Base-by-base conservation (phyloP, 2,329 filamentous ascomycete genomes). In the Scedosporium aurantiacum region DNA sequence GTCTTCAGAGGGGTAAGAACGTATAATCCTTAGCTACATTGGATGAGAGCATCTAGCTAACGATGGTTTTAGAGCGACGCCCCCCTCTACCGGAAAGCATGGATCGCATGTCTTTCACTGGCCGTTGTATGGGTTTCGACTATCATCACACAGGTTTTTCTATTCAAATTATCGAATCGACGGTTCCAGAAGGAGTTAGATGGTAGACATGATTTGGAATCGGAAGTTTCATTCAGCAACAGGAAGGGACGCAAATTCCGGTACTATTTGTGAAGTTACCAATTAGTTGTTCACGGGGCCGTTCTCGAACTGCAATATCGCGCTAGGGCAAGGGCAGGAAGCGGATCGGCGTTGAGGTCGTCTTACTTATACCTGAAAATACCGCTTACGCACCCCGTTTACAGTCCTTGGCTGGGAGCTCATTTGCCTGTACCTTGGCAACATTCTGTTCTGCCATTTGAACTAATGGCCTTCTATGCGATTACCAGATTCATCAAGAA, bases 1-100 rank as follows among this genome's bases (percentile, higher is more conserved):
- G 54, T 57, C 25, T 57, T 57, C 54, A 57, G 54, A 57, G 54
- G 54, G 14, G 54, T 57, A 40, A 57, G 50, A 32, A 6, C n/a
- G 8, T 18, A 37, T 57, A 57, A n/a, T 28, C 54, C 54, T 37
- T 40, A 47, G 54, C 10, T 40, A 18, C 54, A 14, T 57, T 57
- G 28, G 12, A 40, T 4, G 16, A 21, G 43, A 21, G 43, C 16
- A 18, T 40, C n/a, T 32, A 32, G 12, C 54, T 57, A 32, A 57
- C 54, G 12, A 27, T 32, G 18, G 54, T 28, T 14, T 57, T 18
- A 57, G 54, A 57, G 54, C 54, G 54, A 57, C 28, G 54, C 54
- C 6, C 54, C 54, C 18, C 54, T 57, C 12, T 57, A 57, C 54
- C 54, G 54, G 23, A 27, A 32, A 32, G 54, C 54, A 32, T 57